Evolutionary conservation across 805 yeast species (phyloP), one percentile per base, ranked within the genome.

Genomic region (Crinitomyces ghanaensis): DNA sequence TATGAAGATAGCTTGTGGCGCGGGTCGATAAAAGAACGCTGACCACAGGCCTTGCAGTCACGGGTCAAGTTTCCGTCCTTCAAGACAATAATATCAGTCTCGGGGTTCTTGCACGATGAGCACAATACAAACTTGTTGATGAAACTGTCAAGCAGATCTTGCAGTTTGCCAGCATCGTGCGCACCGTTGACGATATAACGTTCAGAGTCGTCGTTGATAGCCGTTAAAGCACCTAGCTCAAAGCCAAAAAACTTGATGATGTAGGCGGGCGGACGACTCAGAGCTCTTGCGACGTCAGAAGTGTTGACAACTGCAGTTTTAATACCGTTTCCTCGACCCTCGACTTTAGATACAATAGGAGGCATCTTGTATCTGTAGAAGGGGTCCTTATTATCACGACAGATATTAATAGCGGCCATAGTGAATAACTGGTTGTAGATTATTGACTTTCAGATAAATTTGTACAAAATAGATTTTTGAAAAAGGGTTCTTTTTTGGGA

Each of bases 311-410:
- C 77, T 35, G 88, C 93, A 16, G 98, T 91, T 60, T 85, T 86
- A 63, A 91, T 91, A 76, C 98, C 98, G 65, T 91, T 91, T 66
- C 98, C 98, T 58, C 95, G 74, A 60, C 98, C 98, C 66, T 91
- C 97, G 45, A 83, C 83, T 70, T 91, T 91, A 48, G 95, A 82
- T 64, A 82, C 93, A 62, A 91, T 78, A 27, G 93, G 80, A 56
- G 98, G 98, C 98, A 91, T 91, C 68, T 91, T 91, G 64, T 91
- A 91, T 68, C 98, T 95, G 75, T 91, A 91, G 61, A 91, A 91
- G 28, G 96, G 96, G 66, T 91, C 98, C 53, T 80, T 76, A 68
- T 88, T 91, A 54, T 85, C 95, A 68, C 98, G 85, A 61, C 94
- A 78, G 51, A 91, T 88, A 62, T 91, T 88, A 55, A 88, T 78